Percentiles rank a stretch among this genome's conserved stretches.
phyloP scores from a whole-genome alignment of 192 early-diverging fungal species.

The Piromyces sp. region DNA sequence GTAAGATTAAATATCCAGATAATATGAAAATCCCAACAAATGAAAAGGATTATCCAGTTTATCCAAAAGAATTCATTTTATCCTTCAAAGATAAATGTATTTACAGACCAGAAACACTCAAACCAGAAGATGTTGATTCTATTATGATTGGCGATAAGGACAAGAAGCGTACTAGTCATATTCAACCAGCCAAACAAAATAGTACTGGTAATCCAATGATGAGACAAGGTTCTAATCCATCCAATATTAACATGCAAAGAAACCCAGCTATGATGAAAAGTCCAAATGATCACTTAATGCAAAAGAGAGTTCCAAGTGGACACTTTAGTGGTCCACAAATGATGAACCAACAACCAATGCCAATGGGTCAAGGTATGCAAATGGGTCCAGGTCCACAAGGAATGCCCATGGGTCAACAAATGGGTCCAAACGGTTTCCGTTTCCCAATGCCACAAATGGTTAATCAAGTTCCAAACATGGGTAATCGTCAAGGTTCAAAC shows the following conservation, averaged over 20 bases:
- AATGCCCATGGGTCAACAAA: not conserved
- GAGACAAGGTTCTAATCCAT: not conserved
- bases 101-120: not conserved
- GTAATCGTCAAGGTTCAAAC: not conserved
- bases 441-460: not conserved
- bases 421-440: not conserved
- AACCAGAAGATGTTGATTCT: not conserved
- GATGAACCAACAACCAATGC: not conserved
- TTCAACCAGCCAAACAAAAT: not conserved
- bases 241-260: not conserved
- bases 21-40: not conserved
- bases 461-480: not conserved
- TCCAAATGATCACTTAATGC: not conserved
- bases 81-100: not conserved
- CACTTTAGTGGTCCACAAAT: not conserved
- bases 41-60: not conserved
- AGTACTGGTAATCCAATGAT: not conserved
- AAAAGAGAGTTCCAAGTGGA: not conserved
- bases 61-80: not conserved
- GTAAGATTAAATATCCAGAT: not conserved
- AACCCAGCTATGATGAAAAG: not conserved
- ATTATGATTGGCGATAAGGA: not conserved
- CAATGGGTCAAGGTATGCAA: not conserved
- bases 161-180: not conserved
- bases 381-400: not conserved